Evolutionary conservation across 2,329 filamentous ascomycete genomes (phyloP).

Genomic region (Trichoderma endophyticum): DNA sequence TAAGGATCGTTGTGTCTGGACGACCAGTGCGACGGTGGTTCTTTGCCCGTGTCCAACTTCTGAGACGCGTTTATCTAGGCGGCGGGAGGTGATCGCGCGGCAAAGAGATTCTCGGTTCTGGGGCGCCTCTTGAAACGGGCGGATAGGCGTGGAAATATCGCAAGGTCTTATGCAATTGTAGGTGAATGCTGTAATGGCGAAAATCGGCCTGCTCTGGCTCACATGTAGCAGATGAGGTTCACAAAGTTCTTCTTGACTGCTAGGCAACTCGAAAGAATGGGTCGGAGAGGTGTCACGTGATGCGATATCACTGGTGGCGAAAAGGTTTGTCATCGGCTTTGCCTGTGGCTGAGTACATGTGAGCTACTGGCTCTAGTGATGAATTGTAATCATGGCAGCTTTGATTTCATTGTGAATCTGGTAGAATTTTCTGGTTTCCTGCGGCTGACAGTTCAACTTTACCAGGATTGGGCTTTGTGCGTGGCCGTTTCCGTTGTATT

Average conservation of each 20-base stretch:
- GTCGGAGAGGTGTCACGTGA: conserved; percentile 30
- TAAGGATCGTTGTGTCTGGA: not conserved
- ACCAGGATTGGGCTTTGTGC: not conserved
- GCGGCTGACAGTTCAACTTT: not conserved
- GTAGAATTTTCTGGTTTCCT: not conserved
- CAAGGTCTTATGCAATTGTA: not conserved
- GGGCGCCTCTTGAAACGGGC: not conserved
- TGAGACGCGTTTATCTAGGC: conserved; percentile 13
- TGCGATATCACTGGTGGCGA: not conserved
- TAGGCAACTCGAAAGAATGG: conserved; percentile 30
- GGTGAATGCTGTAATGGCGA: not conserved
- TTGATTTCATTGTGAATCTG: not conserved
- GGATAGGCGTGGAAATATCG: not conserved
- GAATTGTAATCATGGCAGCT: not conserved
- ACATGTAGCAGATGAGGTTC: conserved; percentile 21
- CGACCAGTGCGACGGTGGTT: conserved; percentile 1
- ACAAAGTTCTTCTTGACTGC: conserved; percentile 23
- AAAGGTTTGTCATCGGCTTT: not conserved
- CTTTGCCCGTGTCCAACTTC: not conserved
- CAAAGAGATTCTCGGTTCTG: not conserved
- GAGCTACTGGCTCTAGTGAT: not conserved
- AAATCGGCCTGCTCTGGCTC: conserved; percentile 3
- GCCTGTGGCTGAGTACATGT: not conserved
- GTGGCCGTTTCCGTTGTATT: not conserved
- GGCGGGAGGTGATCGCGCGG: not conserved